Base-by-base conservation (phyloP, 1,139 yeast genomes). In the Diutina rugosa region DNA sequence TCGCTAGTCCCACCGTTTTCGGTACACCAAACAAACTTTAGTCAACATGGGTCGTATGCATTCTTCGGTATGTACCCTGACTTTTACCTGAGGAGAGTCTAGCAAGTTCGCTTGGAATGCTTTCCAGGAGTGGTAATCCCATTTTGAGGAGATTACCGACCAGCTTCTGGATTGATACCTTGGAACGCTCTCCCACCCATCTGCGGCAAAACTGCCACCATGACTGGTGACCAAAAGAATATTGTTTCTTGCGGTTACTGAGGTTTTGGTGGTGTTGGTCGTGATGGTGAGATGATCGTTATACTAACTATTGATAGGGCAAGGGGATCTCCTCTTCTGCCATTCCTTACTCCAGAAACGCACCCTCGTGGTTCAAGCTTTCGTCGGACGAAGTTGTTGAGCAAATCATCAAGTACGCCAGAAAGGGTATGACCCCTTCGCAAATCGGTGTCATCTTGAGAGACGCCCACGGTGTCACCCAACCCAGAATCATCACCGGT, bases 391-490 rank as follows among this genome's bases (percentile, higher is more conserved):
- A 90, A 67, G 95, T 93, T 71, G 90, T 91, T 78, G 99, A 95
- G 82, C 97, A 90, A 82, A 86, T 91, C 81, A 78, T 87, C 91
- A 95, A 93, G 88, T 90, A 90, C 84, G 99, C 99, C 75, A 90
- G 97, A 84, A 93, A 93, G 87, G 99, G 99, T 90, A 82, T 90
- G 78, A 90, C 98, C 69, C 99, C 99, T 72, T 93, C 99, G 71
- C 96, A 90, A 80, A 93, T 93, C 68, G 99, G 99, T 88, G 99
- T 93, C 73, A 80, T 90, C 73, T 90, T 93, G 78, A 91, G 99
- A 86, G 99, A 93, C 81, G 95, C 98, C 71, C 99, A 95, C 83
- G 99, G 99, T 81, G 98, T 93, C 71, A 86, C 97, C 75, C 97
- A 91, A 81, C 80, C 97, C 71, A 90, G 86, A 82, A 86, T 91